A percentile compares a stretch with the other conserved stretches of the same genome.
These are phyloP conservation scores for barley (Hordeum vulgare) DNA, from an alignment of 176 grass and related monocot species.

Conservation along the genomic window DNA sequence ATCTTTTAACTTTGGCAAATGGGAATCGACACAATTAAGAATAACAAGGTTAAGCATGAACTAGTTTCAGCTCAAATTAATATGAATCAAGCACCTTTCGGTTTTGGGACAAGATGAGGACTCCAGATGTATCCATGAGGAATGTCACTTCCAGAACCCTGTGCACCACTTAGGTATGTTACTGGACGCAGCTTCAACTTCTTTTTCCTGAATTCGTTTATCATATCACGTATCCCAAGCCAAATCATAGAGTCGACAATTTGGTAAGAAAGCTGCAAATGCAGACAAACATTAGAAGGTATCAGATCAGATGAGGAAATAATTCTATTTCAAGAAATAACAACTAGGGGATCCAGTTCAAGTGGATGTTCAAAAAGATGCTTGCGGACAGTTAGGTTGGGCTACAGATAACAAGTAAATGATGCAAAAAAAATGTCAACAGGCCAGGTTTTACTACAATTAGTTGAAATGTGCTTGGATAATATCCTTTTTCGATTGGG, in stretches of 20 bases:
- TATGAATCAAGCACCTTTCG: conserved; percentile 55
- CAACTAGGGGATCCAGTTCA: neutral
- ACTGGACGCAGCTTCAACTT: conserved; percentile 89
- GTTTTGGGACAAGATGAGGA: conserved; percentile 93
- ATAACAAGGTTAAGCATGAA: conserved; percentile 19
- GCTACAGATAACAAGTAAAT: neutral
- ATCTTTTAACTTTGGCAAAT: neutral
- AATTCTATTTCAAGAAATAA: neutral
- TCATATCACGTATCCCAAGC: conserved; percentile 97
- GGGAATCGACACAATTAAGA: neutral
- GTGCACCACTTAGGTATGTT: conserved; percentile 83
- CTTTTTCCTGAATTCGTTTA: conserved; percentile 98
- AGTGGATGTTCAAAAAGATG: conserved; percentile 11
- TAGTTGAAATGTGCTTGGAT: no score
- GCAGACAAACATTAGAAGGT: conserved; percentile 1
- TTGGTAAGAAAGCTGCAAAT: conserved; percentile 86
- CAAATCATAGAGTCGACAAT: conserved; percentile 99
- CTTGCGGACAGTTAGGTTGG: neutral
- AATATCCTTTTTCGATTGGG: no score
- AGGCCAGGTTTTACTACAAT: no score
- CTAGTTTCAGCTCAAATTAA: conserved; percentile 13
- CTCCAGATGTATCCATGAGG: conserved; percentile 99
- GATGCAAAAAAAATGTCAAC: neutral
- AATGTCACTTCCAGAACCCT: conserved; percentile 66
- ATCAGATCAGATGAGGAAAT: neutral